These are phyloP conservation scores for Cercospora sojina DNA, from an alignment of 2,329 filamentous ascomycete species.

Conservation along the genomic window DNA sequence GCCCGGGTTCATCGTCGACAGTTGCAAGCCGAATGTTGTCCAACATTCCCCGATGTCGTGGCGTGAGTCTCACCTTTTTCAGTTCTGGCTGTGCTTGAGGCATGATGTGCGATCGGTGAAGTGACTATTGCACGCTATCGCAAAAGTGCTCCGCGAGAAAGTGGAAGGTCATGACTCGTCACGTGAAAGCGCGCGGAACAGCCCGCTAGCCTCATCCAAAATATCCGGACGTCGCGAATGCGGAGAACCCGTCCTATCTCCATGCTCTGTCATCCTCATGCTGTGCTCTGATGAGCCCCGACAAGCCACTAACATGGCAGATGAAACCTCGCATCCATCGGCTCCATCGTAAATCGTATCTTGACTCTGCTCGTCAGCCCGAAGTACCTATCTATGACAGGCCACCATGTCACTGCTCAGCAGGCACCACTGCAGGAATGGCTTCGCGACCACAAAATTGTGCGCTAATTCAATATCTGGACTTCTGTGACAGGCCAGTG, in stretches of 20 bases:
- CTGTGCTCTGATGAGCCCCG: not conserved
- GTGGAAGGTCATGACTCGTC: not conserved
- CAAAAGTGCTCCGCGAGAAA: slow-evolving; percentile 3
- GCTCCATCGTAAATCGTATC: not conserved
- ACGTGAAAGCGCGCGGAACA: not conserved
- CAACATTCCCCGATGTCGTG: not conserved
- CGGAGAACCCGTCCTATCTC: not conserved
- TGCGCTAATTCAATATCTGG: not conserved
- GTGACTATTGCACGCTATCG: not conserved
- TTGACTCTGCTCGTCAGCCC: not conserved
- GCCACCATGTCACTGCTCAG: not conserved
- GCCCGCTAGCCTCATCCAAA: not conserved
- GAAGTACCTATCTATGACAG: not conserved
- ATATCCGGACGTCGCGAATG: not conserved
- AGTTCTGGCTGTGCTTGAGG: slow-evolving; percentile 98
- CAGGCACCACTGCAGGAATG: not conserved
- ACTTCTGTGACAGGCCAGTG: not conserved
- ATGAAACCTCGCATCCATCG: not conserved
- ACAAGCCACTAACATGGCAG: not conserved
- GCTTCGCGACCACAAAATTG: not conserved
- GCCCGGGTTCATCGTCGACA: not conserved
- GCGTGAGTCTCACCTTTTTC: slow-evolving; percentile 73
- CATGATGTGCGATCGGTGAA: slow-evolving; percentile 56
- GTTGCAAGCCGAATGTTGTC: not conserved
- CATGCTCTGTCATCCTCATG: not conserved